Evolutionary conservation across 306 rosid species (phyloP).

Genomic region (Casuarina cunninghamiana): DNA sequence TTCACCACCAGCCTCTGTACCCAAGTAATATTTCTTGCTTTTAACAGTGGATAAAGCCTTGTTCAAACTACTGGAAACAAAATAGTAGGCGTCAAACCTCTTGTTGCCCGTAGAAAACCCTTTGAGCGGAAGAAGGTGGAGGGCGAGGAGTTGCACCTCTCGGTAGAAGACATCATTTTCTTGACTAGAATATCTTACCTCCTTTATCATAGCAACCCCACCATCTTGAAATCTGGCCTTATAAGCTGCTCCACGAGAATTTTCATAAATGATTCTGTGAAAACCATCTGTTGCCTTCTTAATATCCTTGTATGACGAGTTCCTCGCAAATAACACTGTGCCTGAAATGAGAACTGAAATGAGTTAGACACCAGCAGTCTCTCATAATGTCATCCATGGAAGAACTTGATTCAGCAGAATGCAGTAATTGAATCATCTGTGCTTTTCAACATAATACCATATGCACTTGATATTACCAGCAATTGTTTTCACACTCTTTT

Average conservation of each 20-base stretch:
- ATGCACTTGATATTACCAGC: neutral
- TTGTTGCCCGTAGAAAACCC: slow-evolving; percentile 68
- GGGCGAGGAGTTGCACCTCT: slow-evolving; percentile 77
- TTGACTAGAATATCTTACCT: slow-evolving; percentile 49
- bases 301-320: slow-evolving; percentile 63
- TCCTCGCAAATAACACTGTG: slow-evolving; percentile 52
- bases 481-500: neutral
- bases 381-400: neutral
- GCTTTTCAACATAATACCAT: neutral
- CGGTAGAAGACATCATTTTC: slow-evolving; percentile 49
- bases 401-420: neutral
- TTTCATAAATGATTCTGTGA: slow-evolving; percentile 55
- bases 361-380: slow-evolving; percentile 1
- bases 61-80: slow-evolving; percentile 6
- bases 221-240: slow-evolving; percentile 68
- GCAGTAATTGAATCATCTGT: neutral
- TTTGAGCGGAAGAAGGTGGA: slow-evolving; percentile 77
- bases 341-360: slow-evolving; percentile 49
- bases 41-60: neutral
- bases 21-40: neutral
- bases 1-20: neutral
- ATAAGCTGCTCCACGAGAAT: slow-evolving; percentile 60
- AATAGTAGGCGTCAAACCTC: slow-evolving; percentile 47
- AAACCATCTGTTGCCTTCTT: slow-evolving; percentile 78
- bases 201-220: slow-evolving; percentile 69